Evolutionary conservation across 768 basidiomycete genomes (phyloP), one percentile per base, ranked within the genome.

Genomic region (Rhizopogon rudus): DNA sequence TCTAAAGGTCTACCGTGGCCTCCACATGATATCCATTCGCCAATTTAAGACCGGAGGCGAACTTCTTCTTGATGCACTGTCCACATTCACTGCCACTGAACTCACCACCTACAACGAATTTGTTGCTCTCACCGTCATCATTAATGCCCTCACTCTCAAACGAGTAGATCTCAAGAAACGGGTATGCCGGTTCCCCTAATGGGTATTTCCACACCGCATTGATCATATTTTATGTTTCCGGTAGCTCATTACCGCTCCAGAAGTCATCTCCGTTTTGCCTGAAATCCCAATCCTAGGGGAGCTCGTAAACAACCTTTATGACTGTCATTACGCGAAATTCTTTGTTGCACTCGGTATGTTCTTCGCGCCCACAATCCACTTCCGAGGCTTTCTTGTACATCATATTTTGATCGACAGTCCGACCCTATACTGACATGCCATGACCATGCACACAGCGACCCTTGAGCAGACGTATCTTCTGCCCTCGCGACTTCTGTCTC

Each of bases 51-150:
- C 81, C 17, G 93, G 84, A 5, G 86, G 85, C n/a, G 84, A 87
- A 39, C 82, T 97, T 9, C 77, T 98, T 56, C 81, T 94, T 45
- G 96, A 98, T 62, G 91, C 94, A 0, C 75, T 99, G 2, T 90
- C 89, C 10, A 98, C 96, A 0, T 98, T 98, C 65, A 98, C 94
- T 0, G 94, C 95, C 1, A 87, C 86, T 0, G 96, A 99, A 64
- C 74, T 98, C 13, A 73, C 98, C 52, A 75, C 82, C 0, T 97
- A 96, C 66, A 90, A 93, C 57, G 89, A 94, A 57, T 96, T 97
- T 64, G 92, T 98, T 42, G 82, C 84, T 0, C 76, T 95, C 25
- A 87, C 89, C 7, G 87, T 98, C 35, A 81, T 98, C 44, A 77
- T 85, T n/a, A 84, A 86, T 53, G 80, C 86, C 6, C 75, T 98